These are phyloP conservation scores for Crotalaria pallida DNA, from an alignment of 306 rosid species.

Conservation along the genomic window DNA sequence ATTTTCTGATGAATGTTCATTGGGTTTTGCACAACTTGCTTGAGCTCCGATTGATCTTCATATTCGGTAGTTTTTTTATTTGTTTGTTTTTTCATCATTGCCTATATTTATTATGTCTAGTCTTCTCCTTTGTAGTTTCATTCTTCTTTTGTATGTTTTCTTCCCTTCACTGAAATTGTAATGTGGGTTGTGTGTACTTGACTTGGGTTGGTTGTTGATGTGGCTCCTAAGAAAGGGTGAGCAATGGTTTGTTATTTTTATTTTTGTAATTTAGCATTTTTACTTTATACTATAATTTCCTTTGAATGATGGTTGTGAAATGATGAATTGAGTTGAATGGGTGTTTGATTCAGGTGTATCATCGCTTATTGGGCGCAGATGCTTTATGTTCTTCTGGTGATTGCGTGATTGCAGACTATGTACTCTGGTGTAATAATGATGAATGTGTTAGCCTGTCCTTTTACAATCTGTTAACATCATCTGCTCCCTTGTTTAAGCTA, in stretches of 20 bases:
- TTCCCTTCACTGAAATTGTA: neutral
- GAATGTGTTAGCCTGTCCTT: constrained; percentile 74
- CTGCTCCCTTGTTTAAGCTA: constrained; percentile 32
- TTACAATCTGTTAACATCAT: constrained; percentile 54
- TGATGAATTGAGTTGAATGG: constrained; percentile 83
- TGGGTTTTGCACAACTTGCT: neutral
- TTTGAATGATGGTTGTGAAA: constrained; percentile 41
- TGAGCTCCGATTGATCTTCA: neutral
- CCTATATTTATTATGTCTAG: neutral
- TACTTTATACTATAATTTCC: constrained; percentile 15
- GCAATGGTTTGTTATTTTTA: neutral
- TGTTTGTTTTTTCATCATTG: neutral
- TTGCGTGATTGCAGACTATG: constrained; percentile 89
- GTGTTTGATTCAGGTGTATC: constrained; percentile 92
- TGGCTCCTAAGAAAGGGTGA: constrained; percentile 13
- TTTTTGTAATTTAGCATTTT: neutral
- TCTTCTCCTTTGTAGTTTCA: neutral
- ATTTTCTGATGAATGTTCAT: neutral
- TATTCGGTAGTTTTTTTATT: neutral
- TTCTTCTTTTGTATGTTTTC: neutral
- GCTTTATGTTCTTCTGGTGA: constrained; percentile 98
- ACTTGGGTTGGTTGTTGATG: neutral
- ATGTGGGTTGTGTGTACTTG: neutral
- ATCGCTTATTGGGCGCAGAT: constrained; percentile 89
- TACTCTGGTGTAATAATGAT: constrained; percentile 65